Evolutionary conservation across 768 basidiomycete species (phyloP), one percentile per base, ranked within the genome.

Genomic region (Strobilomyces echinocephalus): DNA sequence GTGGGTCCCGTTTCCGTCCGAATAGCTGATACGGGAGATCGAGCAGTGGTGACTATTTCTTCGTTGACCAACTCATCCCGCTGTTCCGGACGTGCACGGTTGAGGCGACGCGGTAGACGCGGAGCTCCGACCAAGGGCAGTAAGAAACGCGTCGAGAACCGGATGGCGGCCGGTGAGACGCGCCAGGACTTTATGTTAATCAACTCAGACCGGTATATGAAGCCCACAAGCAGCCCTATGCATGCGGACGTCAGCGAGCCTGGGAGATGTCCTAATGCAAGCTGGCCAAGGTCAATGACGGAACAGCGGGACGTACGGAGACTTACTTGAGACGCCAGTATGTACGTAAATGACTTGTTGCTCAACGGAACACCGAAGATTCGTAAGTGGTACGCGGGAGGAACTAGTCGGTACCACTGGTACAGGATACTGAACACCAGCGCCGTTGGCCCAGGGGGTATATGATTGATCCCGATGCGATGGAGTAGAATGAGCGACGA

Each of bases 141-240:
- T 11, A 94, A 64, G 61, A 81, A 81, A 5, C 74, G 76, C n/a
- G 71, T 69, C 14, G 82, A 72, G 55, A 92, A 77, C 16, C 71
- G 66, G 38, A 86, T 74, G 8, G 87, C 56, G 6, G 75, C 69
- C 0, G 77, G 77, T 0, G 93, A 82, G 26, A 95, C 69, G 24
- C 93, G 83, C 74, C 91, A 95, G 4, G 79, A 69, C 63, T 94
- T 93, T 46, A 94, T 76, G 50, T 82, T 82, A 16, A 88, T 78
- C 15, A 92, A 63, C 64, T 94, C 91, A 8, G 91, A 87, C 36
- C 91, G 86, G 66, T 95, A 95, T 34, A 91, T 72, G 60, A 85
- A 81, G 1, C 93, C 91, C 7, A 81, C 72, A 9, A 87, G 57
- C 8, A 92, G 55, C 21, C 93, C 93, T 33, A 89, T 70, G 26